Evolutionary conservation across 106 monocot species (phyloP), one percentile per base, ranked within the genome.

Genomic region (Cymbidium sinense): DNA sequence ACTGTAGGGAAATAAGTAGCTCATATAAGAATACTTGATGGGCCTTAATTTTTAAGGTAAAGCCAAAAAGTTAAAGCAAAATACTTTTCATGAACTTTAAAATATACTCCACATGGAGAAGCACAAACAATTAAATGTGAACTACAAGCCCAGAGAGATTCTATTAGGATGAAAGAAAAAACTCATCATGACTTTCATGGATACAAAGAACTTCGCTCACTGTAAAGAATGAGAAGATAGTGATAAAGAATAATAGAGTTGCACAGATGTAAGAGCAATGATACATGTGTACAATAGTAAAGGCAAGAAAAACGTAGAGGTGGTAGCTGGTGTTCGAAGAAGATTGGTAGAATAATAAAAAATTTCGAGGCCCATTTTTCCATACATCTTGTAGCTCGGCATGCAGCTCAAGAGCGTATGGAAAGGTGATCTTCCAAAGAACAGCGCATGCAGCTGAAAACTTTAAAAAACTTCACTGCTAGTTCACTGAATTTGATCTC

Each of bases 1-100:
- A 77, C 96, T 98, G 27, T 7, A 72, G 27, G 35, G 15, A 64
- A 41, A 64, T 30, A 73, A 70, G 31, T 34, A 20, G 54, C 17
- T 15, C 71, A 73, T 34, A 81, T 70, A 82, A 69, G 17, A n/a
- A 62, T 36, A 74, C 43, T 44, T 43, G 36, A 47, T 27, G 12
- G 34, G 15, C 74, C 10, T 29, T 12, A n/a, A 37, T 23, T 3
- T 21, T n/a, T n/a, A 73, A 41, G 72, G 31, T 73, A 74, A 74
- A 74, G 44, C 2, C 15, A 43, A 74, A 74, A 74, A 74, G 21
- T 27, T 43, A 15, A 74, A 35, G 67, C 67, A 67, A 33, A 13
- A 67, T 33, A 11, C 15, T 31, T 67, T 17, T 30, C 13, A 67
- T 67, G 67, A 67, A 29, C 67, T 58, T 58, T 5, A 67, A 1